phyloP scores from a whole-genome alignment of 2,329 filamentous ascomycete species.

The Orbilia quercus region DNA sequence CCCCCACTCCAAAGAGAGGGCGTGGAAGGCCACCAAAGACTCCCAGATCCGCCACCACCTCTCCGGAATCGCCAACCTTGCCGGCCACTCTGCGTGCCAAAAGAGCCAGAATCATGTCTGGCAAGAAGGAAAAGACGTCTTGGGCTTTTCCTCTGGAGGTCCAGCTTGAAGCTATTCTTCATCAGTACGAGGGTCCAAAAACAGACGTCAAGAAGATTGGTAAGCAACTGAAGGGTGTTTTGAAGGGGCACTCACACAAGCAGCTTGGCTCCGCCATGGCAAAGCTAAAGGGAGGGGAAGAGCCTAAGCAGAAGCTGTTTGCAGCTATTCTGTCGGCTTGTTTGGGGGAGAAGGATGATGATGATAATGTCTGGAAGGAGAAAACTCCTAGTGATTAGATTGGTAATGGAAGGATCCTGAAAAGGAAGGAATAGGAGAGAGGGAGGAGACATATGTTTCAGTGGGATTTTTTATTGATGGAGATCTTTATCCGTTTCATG shows the following conservation, averaged over 20 bases:
- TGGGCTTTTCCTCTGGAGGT: no score
- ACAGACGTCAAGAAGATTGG: neutral
- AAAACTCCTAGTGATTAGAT: neutral
- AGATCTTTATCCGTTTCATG: no score
- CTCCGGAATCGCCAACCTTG: neutral
- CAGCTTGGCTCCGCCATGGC: slow-evolving; percentile 3
- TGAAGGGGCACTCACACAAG: neutral
- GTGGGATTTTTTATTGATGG: no score
- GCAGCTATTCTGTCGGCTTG: neutral
- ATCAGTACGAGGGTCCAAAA: neutral
- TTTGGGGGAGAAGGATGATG: neutral
- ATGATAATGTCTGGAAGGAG: no score
- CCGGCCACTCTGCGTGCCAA: neutral
- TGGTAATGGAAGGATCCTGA: neutral
- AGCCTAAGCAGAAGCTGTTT: slow-evolving; percentile 1
- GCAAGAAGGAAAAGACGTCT: no score
- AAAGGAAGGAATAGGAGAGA: neutral
- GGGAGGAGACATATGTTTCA: no score
- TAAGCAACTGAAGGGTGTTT: neutral
- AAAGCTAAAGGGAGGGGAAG: neutral
- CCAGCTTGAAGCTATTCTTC: neutral
- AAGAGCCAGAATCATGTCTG: neutral
- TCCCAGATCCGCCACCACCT: neutral
- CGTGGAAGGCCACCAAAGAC: slow-evolving; percentile 16
- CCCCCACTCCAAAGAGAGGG: neutral